These are phyloP conservation scores for Citrus cavaleriei DNA, from an alignment of 345 rosid genomes.

Conservation along the genomic window DNA sequence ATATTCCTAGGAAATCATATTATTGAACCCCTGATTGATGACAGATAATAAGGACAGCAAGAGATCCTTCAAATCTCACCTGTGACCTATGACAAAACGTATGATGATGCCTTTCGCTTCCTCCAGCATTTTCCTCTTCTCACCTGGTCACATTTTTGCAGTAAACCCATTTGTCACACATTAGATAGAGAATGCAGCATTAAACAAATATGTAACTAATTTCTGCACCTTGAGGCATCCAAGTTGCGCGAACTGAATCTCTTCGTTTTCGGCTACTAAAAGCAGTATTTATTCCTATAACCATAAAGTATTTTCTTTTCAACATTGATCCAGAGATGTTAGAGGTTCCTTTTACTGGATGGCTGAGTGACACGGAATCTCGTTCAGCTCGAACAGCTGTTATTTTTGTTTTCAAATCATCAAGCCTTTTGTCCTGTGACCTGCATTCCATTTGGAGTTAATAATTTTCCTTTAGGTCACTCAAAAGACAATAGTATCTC, in stretches of 20 bases:
- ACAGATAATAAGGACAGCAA: background rate
- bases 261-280: constrained; percentile 81
- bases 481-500: background rate
- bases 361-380: constrained; percentile 12
- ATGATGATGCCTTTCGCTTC: constrained; percentile 77
- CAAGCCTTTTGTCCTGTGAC: constrained; percentile 37
- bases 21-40: background rate
- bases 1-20: background rate
- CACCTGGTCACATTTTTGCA: constrained; percentile 33
- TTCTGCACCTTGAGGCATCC: constrained; percentile 92
- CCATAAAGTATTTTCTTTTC: constrained; percentile 64
- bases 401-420: constrained; percentile 44
- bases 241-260: constrained; percentile 79
- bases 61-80: constrained; percentile 35
- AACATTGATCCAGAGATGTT: constrained; percentile 10
- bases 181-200: background rate
- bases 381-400: constrained; percentile 44
- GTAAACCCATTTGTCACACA: background rate
- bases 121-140: constrained; percentile 58
- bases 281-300: constrained; percentile 84
- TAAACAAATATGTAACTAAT: background rate
- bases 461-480: background rate
- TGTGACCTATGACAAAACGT: constrained; percentile 88
- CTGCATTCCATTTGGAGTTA: constrained; percentile 32
- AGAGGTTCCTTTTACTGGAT: constrained; percentile 15